phyloP scores from a whole-genome alignment of 2,329 filamentous ascomycete species.

The Trichophyton simii region DNA sequence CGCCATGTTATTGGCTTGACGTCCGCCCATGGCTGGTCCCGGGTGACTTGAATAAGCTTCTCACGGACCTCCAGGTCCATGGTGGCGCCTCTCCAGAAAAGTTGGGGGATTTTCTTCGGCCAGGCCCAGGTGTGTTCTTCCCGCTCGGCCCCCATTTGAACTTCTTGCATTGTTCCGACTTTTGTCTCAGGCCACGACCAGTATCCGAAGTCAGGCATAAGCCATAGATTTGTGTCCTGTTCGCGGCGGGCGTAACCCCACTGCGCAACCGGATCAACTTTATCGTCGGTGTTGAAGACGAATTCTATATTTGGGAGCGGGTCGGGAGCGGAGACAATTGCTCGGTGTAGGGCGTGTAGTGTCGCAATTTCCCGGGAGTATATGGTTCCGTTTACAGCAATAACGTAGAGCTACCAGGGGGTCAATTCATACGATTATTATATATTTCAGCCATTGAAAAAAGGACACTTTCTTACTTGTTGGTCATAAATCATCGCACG shows the following conservation, averaged over 20 bases:
- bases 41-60: slow-evolving; percentile 27
- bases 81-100: slow-evolving; percentile 39
- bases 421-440: no score
- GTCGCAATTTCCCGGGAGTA: slow-evolving; percentile 31
- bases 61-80: slow-evolving; percentile 29
- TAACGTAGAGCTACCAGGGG: slow-evolving; percentile 23
- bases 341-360: slow-evolving; percentile 38
- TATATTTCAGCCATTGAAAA: neutral
- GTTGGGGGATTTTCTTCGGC: slow-evolving; percentile 15
- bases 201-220: slow-evolving; percentile 44
- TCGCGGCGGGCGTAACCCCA: slow-evolving; percentile 35
- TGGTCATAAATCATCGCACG: slow-evolving; percentile 26
- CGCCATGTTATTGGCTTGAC: slow-evolving; percentile 33
- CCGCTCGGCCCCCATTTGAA: slow-evolving; percentile 26
- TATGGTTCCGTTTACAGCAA: slow-evolving; percentile 25
- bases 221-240: slow-evolving; percentile 33
- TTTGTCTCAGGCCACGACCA: slow-evolving; percentile 41
- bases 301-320: slow-evolving; percentile 40
- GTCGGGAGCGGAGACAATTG: slow-evolving; percentile 31
- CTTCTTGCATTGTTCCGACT: slow-evolving; percentile 34
- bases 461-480: slow-evolving; percentile 19
- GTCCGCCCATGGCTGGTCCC: slow-evolving; percentile 36
- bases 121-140: slow-evolving; percentile 24
- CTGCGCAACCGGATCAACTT: slow-evolving; percentile 24
- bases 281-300: slow-evolving; percentile 37